Evolutionary conservation across 176 grass and related monocot species (phyloP).

Genomic region (Oryza australiensis): DNA sequence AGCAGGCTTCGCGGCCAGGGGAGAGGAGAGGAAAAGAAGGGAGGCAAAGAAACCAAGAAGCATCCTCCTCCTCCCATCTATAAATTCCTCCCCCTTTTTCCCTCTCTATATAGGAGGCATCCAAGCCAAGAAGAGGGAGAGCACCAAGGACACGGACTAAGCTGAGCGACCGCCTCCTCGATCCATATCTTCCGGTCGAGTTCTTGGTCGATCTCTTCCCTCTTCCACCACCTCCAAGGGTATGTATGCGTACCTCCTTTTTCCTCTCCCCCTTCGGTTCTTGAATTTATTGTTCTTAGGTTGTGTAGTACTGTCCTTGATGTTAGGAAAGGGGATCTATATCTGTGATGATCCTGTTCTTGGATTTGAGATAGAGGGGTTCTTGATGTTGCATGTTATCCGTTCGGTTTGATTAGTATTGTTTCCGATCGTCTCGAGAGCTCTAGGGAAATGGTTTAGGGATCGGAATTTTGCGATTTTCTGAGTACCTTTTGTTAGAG

Average conservation of each 20-base stretch:
- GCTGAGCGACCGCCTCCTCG: constrained; percentile 7
- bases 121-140: constrained; percentile 26
- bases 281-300: background rate
- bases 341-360: background rate
- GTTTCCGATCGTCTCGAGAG: background rate
- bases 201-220: constrained; percentile 60
- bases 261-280: background rate
- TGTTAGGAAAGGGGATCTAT: background rate
- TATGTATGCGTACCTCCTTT: background rate
- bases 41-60: constrained; percentile 24
- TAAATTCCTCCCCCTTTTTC: constrained; percentile 34
- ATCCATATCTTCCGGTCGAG: constrained; percentile 32
- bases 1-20: constrained; percentile 27
- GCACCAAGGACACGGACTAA: constrained; percentile 45
- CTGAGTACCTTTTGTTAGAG: background rate
- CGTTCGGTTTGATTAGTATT: background rate
- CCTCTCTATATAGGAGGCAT: constrained; percentile 39
- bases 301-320: background rate
- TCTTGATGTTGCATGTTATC: background rate
- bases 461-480: background rate
- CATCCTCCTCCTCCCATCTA: constrained; percentile 46
- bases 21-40: background rate
- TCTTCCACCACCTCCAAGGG: constrained; percentile 47
- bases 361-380: background rate
- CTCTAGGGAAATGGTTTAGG: background rate